These are phyloP conservation scores for Saccharomycopsis oosterbeekiorum DNA, from an alignment of 805 yeast species.

Conservation along the genomic window DNA sequence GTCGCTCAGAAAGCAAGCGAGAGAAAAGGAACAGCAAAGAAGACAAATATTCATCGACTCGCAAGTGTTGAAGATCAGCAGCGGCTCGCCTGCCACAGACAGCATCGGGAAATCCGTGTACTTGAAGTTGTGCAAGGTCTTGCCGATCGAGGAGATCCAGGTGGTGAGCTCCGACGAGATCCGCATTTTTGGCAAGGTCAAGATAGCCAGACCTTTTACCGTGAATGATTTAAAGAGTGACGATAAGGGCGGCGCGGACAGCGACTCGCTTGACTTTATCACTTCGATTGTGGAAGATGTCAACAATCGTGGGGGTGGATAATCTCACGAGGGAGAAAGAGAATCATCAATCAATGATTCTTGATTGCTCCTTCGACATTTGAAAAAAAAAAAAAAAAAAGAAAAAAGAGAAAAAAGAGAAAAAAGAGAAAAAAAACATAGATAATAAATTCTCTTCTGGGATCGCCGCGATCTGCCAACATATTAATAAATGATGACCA, in stretches of 20 bases:
- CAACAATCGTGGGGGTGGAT: background rate
- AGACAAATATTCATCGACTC: conserved; percentile 1
- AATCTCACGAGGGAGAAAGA: too few relatives aligned
- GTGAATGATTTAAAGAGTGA: background rate
- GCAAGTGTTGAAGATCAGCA: background rate
- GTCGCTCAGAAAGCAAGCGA: background rate
- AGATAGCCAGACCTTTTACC: background rate
- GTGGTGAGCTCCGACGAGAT: conserved; percentile 2
- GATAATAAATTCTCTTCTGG: too few relatives aligned
- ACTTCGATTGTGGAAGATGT: conserved; percentile 13
- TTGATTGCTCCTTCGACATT: too few relatives aligned
- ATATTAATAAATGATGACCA: too few relatives aligned
- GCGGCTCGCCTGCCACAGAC: background rate
- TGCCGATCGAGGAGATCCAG: conserved; percentile 16
- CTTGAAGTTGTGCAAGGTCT: conserved; percentile 12
- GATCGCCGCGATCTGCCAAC: too few relatives aligned
- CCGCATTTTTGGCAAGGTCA: conserved; percentile 4
- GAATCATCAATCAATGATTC: background rate
- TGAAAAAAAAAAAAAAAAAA: too few relatives aligned
- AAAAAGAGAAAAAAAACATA: too few relatives aligned
- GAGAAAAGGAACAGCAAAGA: conserved; percentile 12
- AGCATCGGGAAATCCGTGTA: conserved; percentile 14
- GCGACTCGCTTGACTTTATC: conserved; percentile 4
- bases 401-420: too few relatives aligned
- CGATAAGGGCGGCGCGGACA: background rate